Evolutionary conservation across 257 asterid species (phyloP).

Genomic region (Fraxinus anomala): DNA sequence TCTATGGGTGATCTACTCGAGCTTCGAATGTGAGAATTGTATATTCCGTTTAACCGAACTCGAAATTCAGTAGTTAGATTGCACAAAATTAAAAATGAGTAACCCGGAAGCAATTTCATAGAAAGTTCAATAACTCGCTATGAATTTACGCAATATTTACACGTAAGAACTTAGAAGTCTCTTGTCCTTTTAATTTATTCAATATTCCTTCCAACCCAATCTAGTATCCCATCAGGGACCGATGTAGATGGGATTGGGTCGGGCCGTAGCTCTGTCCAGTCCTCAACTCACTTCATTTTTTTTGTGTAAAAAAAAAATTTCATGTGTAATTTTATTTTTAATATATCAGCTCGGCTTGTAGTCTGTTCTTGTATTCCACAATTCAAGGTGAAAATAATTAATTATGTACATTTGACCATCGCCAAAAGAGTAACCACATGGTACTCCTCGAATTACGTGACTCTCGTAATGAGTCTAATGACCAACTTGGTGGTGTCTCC

Average conservation of each 20-base stretch:
- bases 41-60: background rate
- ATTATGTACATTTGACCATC: background rate
- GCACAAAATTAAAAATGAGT: too few species aligned
- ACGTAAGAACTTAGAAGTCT: background rate
- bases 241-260: too few species aligned
- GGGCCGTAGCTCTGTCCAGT: too few species aligned
- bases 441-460: background rate
- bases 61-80: too few species aligned
- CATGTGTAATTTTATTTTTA: too few species aligned
- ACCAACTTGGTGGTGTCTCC: background rate
- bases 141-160: background rate
- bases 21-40: background rate
- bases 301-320: too few species aligned
- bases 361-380: too few species aligned
- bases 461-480: background rate
- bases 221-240: background rate
- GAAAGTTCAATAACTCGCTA: background rate
- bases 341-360: too few species aligned
- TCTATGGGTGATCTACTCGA: background rate
- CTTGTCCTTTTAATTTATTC: background rate
- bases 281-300: too few species aligned
- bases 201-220: background rate
- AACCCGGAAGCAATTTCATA: too few species aligned
- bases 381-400: background rate
- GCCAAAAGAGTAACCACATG: slow-evolving; percentile 3